These are phyloP conservation scores for Monilinia vaccinii-corymbosi DNA, from an alignment of 2,329 filamentous ascomycete genomes.

Conservation along the genomic window DNA sequence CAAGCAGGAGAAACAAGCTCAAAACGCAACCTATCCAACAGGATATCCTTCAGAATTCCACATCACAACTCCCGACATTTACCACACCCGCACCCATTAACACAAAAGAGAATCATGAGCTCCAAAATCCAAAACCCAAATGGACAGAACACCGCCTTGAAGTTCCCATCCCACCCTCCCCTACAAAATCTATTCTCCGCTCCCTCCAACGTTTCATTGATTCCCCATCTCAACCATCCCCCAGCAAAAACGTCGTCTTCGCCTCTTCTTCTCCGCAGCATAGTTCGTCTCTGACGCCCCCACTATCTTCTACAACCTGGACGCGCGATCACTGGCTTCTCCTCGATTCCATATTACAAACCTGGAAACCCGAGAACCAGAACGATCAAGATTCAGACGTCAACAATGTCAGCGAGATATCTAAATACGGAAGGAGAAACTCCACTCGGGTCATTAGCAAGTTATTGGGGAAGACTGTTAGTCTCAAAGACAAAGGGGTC, in stretches of 20 bases:
- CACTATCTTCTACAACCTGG: slow-evolving; percentile 25
- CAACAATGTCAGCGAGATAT: background rate
- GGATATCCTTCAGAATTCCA: background rate
- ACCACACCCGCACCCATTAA: slow-evolving; percentile 3
- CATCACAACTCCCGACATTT: background rate
- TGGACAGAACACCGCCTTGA: slow-evolving; percentile 20
- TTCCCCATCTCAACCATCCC: slow-evolving; percentile 10
- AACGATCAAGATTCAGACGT: background rate
- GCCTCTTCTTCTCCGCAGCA: slow-evolving; percentile 28
- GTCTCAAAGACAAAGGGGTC: slow-evolving; percentile 1
- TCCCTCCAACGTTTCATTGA: slow-evolving; percentile 23
- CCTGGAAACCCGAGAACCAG: slow-evolving; percentile 22
- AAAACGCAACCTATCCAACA: background rate
- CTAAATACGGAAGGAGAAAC: slow-evolving; percentile 18
- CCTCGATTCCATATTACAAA: slow-evolving; percentile 24
- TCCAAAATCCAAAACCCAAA: slow-evolving; percentile 17
- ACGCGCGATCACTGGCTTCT: slow-evolving; percentile 27
- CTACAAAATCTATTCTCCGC: slow-evolving; percentile 28
- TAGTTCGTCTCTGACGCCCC: slow-evolving; percentile 14
- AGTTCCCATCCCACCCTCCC: slow-evolving; percentile 15
- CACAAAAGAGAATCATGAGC: slow-evolving; percentile 16
- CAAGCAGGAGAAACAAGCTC: slow-evolving; percentile 18
- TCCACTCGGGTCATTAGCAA: slow-evolving; percentile 26
- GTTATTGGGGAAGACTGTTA: slow-evolving; percentile 25
- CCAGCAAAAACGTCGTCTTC: slow-evolving; percentile 26